Evolutionary conservation across 1,284 basidiomycete genomes (phyloP), one percentile per base, ranked within the genome.

Genomic region (Thelephora terrestris): DNA sequence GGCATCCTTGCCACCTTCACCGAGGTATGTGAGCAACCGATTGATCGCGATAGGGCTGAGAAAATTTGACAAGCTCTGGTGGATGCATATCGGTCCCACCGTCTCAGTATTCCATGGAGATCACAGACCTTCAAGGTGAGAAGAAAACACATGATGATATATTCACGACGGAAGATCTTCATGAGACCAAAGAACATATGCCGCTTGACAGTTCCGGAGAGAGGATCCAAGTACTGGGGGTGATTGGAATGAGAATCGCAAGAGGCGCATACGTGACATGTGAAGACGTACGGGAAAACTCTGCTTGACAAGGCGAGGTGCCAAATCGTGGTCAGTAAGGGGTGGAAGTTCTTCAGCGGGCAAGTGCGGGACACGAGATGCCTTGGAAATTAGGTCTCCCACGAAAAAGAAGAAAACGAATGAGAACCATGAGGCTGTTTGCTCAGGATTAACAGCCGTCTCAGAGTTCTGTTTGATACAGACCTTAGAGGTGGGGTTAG

Each of bases 31-130:
- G 7, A 78, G 60, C 3, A 75, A 62, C 9, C 64, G 52, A 49
- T 76, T 73, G 56, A 76, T 71, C 14, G 67, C 72, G 29, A 77
- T 54, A 0, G 75, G 71, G 0, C 65, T 58, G 20, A 76, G 64
- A 18, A 25, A 17, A 25, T 5, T 42, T 5, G 39, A 42, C 20
- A 18, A 3, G 29, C 3, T 21, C 39, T 42, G 39, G 25, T 2
- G 29, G 10, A 5, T 32, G 29, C 3, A 10, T 32, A 10, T 32
- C 7, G 14, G 29, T 14, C 9, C 14, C 12, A 14, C 12, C 14
- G 7, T 12, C 3, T 32, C 29, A 14, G 29, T 10, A 32, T 12
- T 14, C 14, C 7, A 32, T 14, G 5, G 14, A 14, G 12, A 32
- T 3, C 3, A 46, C 43, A 16, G 24, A 53, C 57, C 18, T 36